Conservation (phyloP, 495 filamentous ascomycete species). For the Amphirosellinia nigrospora region DNA sequence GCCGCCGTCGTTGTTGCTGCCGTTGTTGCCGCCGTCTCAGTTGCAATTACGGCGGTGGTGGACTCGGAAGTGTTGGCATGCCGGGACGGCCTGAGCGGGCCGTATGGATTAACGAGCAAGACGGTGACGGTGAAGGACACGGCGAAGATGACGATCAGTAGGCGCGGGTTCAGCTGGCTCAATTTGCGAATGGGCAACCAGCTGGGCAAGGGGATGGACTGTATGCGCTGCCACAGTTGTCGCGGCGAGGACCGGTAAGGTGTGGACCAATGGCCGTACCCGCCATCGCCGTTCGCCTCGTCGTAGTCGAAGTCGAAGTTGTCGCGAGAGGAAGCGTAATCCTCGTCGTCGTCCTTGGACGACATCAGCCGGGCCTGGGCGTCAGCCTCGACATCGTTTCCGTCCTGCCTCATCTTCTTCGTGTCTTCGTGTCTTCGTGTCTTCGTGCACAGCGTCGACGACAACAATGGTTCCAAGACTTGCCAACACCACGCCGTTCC, state of each 20-base stretch:
- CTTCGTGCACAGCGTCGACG: conserved; percentile 47
- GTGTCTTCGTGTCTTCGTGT: no score
- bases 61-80: conserved; percentile 16
- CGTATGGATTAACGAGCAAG: conserved; percentile 36
- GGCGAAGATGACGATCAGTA: conserved; percentile 28
- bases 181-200: conserved; percentile 36
- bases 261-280: conserved; percentile 27
- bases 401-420: conserved; percentile 35
- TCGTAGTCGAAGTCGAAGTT: conserved; percentile 32
- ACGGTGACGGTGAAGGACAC: conserved; percentile 32
- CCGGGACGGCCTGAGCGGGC: conserved; percentile 29
- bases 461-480: not conserved
- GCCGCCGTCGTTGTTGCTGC: no score
- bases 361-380: conserved; percentile 32
- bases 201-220: conserved; percentile 30
- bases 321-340: conserved; percentile 22
- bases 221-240: conserved; percentile 34
- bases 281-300: conserved; percentile 17
- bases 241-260: conserved; percentile 16
- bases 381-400: conserved; percentile 40
- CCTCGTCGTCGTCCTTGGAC: conserved; percentile 26
- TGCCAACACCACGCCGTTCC: not conserved
- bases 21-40: no score
- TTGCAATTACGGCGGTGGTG: conserved; percentile 20
- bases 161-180: conserved; percentile 34